These are phyloP conservation scores for Tremellales sp. DNA, from an alignment of 1,284 basidiomycete genomes.

Conservation along the genomic window DNA sequence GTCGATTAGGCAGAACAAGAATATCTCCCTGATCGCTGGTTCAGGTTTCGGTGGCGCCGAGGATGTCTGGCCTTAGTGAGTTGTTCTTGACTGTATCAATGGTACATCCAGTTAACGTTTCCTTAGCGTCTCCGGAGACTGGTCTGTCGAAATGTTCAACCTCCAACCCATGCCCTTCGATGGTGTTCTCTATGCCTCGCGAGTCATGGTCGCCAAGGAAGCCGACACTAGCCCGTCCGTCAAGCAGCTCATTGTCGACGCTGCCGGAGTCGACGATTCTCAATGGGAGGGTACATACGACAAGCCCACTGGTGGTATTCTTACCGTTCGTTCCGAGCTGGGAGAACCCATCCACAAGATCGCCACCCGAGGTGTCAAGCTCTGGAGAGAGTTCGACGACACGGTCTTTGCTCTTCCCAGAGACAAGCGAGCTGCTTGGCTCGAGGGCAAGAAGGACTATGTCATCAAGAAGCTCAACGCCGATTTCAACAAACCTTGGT, in stretches of 20 bases:
- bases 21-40: slow-evolving; percentile 89
- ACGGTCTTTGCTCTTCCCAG: slow-evolving; percentile 90
- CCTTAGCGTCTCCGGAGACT: slow-evolving; percentile 75
- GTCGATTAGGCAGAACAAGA: slow-evolving; percentile 79
- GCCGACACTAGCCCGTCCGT: slow-evolving; percentile 90
- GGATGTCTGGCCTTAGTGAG: slow-evolving; percentile 86
- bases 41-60: slow-evolving; percentile 95
- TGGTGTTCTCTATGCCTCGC: slow-evolving; percentile 90
- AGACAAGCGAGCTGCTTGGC: slow-evolving; percentile 88
- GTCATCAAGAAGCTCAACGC: slow-evolving; percentile 89
- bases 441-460: slow-evolving; percentile 79
- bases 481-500: slow-evolving; percentile 97
- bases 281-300: slow-evolving; percentile 94
- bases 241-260: slow-evolving; percentile 94
- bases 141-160: slow-evolving; percentile 76
- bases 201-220: slow-evolving; percentile 98
- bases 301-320: slow-evolving; percentile 90
- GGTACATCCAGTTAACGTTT: too few species aligned
- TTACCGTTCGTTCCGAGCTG: slow-evolving; percentile 95
- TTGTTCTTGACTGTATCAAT: slow-evolving; percentile 3
- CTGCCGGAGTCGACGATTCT: slow-evolving; percentile 84
- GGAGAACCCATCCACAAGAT: slow-evolving; percentile 99
- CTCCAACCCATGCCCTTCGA: slow-evolving; percentile 99
- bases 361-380: slow-evolving; percentile 89
- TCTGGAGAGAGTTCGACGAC: slow-evolving; percentile 98